Evolutionary conservation across 2,329 filamentous ascomycete species (phyloP).

Genomic region (Trichophyton schoenleinii): DNA sequence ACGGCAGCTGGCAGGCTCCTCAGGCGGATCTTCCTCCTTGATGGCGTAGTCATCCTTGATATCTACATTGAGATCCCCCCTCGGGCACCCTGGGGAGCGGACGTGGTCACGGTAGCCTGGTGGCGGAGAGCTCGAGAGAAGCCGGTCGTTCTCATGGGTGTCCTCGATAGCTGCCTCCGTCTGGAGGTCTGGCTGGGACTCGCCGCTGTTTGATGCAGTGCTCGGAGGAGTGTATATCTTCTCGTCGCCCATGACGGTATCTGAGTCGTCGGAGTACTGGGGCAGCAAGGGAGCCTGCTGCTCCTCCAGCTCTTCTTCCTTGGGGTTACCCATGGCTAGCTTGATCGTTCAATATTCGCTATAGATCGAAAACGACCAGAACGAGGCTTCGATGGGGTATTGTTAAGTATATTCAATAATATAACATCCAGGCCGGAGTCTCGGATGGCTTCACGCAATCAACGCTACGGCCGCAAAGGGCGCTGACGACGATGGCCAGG

Average conservation of each 20-base stretch:
- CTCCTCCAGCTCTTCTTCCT: background rate
- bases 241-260: background rate
- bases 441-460: background rate
- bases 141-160: background rate
- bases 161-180: background rate
- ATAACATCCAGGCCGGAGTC: background rate
- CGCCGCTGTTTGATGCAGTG: background rate
- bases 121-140: background rate
- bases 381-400: background rate
- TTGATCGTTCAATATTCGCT: background rate
- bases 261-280: conserved; percentile 2
- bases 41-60: background rate
- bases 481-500: background rate
- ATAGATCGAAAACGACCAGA: background rate
- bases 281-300: background rate
- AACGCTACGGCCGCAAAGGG: background rate
- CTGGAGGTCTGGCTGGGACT: background rate
- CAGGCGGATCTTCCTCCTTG: background rate
- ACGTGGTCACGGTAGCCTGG: background rate
- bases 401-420: background rate
- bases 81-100: background rate
- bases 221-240: conserved; percentile 4
- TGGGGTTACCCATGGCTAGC: background rate
- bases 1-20: background rate
- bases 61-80: conserved; percentile 3